Base-by-base conservation (phyloP, 441 rosid species). In the Raphanus hybrid region DNA sequence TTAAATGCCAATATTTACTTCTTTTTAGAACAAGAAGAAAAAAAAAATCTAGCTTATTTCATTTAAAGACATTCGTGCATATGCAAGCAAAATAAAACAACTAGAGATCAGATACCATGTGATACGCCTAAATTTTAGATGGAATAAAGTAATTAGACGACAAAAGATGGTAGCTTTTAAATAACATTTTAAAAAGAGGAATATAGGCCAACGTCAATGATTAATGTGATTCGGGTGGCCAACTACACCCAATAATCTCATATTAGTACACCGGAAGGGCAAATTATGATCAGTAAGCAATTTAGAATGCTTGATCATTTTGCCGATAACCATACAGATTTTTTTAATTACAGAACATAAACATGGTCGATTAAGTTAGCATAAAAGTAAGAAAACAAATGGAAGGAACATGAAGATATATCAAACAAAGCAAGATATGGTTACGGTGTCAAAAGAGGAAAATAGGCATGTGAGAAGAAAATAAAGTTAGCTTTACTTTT, bases 381-480 rank as follows among this genome's bases (percentile, higher is more conserved):
- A 48, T 67, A 34, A 45, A 45, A 16, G 8, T 23, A 27, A 37
- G 75, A 63, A 52, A 26, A 35, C 16, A 70, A 76, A 63, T 35
- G 39, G 39, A 63, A 7, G 43, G 43, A 62, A 39, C 34, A 69
- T 45, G 64, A 32, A 26, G 34, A 64, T 29, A 60, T 60, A 39
- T 6, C n/a, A 69, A 61, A 64, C 14, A 60, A 67, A 59, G 41
- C 48, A 54, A 27, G 60, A 70, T 64, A 29, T 37, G 59, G 59
- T 14, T 35, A 50, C 64, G 69, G 58, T 69, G 70, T 70, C 80
- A 77, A 57, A 70, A 70, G 75, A 64, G 61, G 52, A 70, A 70
- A 77, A 32, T 4, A 71, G 34, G 57, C 81, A 77, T 71, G 80
- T 77, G 76, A 58, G 5, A 71, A 32, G 39, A 65, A 64, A 23